Conservation (phyloP, 257 asterid species). For the Capsicum pubescens region DNA sequence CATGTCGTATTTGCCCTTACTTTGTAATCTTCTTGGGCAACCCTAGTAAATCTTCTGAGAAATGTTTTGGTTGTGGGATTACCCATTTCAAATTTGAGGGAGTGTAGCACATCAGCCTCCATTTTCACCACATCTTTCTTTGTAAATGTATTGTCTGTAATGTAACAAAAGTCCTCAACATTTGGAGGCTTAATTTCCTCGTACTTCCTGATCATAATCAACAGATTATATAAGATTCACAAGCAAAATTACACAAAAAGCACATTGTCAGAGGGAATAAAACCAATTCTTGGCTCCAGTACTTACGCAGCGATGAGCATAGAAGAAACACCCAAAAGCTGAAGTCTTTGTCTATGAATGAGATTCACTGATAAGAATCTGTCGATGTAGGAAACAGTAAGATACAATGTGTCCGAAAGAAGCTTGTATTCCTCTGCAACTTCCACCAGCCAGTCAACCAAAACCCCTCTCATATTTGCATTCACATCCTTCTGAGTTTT, state of each 20-base stretch:
- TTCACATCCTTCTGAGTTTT: conserved; percentile 71
- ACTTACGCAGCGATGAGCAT: conserved; percentile 98
- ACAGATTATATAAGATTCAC: background rate
- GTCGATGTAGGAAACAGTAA: conserved; percentile 71
- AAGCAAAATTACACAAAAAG: background rate
- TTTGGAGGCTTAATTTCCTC: conserved; percentile 85
- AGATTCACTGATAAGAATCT: conserved; percentile 62
- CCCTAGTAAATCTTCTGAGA: conserved; percentile 64
- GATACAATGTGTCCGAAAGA: conserved; percentile 69
- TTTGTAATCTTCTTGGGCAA: conserved; percentile 59
- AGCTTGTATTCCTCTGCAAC: conserved; percentile 93
- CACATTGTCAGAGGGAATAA: background rate
- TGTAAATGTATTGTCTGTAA: conserved; percentile 69
- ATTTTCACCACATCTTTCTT: conserved; percentile 71
- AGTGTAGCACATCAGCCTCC: conserved; percentile 80
- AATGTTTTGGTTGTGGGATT: conserved; percentile 76
- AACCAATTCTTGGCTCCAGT: background rate
- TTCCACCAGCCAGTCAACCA: conserved; percentile 91
- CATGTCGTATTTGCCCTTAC: conserved; percentile 39
- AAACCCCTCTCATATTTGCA: conserved; percentile 80
- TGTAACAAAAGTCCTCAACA: conserved; percentile 70
- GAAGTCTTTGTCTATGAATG: conserved; percentile 63
- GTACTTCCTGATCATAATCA: conserved; percentile 61
- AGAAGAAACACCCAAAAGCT: conserved; percentile 94
- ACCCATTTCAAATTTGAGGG: conserved; percentile 85